These are phyloP conservation scores for Phytopythium chamaehyphon DNA, from an alignment of 352 stramenopile genomes.

Conservation along the genomic window DNA sequence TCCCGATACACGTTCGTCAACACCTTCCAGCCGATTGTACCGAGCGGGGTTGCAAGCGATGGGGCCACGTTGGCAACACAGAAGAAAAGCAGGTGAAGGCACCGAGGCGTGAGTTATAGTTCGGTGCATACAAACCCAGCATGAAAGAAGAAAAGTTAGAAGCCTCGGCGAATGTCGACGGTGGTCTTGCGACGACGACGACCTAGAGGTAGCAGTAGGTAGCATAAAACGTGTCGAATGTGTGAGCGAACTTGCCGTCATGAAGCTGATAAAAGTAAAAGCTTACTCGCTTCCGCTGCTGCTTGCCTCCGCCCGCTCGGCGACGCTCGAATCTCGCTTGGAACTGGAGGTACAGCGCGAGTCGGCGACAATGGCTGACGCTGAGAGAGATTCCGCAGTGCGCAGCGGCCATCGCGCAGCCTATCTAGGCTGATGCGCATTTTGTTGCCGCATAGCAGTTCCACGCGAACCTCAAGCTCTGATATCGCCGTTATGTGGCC, in stretches of 20 bases:
- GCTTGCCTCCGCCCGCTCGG: conserved; percentile 24
- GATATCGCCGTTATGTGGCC: conserved; percentile 42
- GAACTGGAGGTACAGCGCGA: not conserved
- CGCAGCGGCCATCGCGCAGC: conserved; percentile 36
- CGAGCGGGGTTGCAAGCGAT: too few species aligned
- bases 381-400: conserved; percentile 21
- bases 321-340: conserved; percentile 1
- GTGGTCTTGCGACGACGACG: conserved; percentile 37
- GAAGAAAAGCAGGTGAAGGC: conserved; percentile 20
- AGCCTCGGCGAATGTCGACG: conserved; percentile 35
- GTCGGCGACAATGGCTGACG: not conserved
- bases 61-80: conserved; percentile 35
- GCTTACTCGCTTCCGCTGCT: conserved; percentile 21
- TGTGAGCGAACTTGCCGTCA: not conserved
- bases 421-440: conserved; percentile 23
- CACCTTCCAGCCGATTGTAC: conserved; percentile 55
- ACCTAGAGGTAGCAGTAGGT: conserved; percentile 8
- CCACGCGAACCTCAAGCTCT: conserved; percentile 28
- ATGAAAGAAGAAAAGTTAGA: conserved; percentile 16
- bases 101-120: not conserved
- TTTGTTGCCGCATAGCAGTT: conserved; percentile 49
- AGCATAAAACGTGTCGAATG: conserved; percentile 1
- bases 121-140: too few species aligned
- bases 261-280: not conserved
- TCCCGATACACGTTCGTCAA: conserved; percentile 95